A percentile compares a stretch with the other conserved stretches of the same genome.
These are phyloP conservation scores for Hirsutella rhossiliensis DNA, from an alignment of 2,329 filamentous ascomycete genomes.

Conservation along the genomic window DNA sequence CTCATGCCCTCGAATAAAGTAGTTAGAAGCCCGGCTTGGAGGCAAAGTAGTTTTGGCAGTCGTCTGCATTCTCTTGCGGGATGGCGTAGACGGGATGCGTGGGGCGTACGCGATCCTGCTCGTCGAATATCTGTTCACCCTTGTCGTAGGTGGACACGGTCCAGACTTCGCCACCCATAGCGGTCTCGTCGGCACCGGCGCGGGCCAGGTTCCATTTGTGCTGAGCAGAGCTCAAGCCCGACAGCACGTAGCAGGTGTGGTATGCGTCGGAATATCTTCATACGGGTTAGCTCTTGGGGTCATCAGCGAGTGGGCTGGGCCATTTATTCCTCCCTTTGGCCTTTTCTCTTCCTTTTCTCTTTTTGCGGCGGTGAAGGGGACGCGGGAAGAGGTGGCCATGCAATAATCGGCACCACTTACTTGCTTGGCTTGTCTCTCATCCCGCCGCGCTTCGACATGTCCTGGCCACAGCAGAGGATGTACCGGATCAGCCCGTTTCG, in stretches of 20 bases:
- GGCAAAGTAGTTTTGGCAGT: conserved; percentile 53
- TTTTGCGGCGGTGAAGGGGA: neutral
- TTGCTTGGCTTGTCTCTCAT: conserved; percentile 89
- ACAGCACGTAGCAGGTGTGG: conserved; percentile 85
- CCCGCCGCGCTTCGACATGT: conserved; percentile 57
- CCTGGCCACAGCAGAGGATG: conserved; percentile 81
- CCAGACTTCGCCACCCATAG: conserved; percentile 29
- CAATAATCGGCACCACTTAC: conserved; percentile 37
- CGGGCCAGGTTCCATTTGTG: conserved; percentile 44
- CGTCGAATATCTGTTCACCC: conserved; percentile 54
- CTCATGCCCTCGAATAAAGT: neutral
- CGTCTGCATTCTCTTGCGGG: conserved; percentile 55
- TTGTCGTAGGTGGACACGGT: conserved; percentile 35
- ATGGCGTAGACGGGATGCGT: conserved; percentile 82
- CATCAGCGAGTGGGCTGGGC: neutral
- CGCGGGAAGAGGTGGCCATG: neutral
- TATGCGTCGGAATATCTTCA: conserved; percentile 65
- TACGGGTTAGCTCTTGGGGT: conserved; percentile 1
- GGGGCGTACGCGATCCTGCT: conserved; percentile 54
- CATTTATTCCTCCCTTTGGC: neutral
- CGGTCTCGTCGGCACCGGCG: conserved; percentile 18
- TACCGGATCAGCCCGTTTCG: conserved; percentile 79
- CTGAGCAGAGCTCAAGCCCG: conserved; percentile 73
- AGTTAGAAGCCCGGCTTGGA: conserved; percentile 43
- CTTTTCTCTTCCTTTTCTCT: neutral